phyloP scores from a whole-genome alignment of 768 basidiomycete genomes.

The Pholiota conissans region DNA sequence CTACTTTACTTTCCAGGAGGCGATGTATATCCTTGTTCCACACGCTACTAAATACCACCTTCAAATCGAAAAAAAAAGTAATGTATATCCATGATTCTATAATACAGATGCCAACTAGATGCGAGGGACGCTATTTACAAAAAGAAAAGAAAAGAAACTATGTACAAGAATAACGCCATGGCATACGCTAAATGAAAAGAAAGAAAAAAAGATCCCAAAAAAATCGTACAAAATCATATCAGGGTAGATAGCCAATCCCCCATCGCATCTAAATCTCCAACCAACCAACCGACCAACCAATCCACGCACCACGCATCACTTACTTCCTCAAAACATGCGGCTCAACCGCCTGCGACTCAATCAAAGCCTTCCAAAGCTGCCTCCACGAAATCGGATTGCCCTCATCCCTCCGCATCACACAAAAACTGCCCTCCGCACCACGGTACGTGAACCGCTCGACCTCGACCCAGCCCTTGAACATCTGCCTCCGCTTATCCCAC shows the following conservation, averaged over 20 bases:
- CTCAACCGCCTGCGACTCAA: conserved; percentile 49
- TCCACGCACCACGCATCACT: too few relatives aligned
- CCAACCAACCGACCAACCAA: neutral
- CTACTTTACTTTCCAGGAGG: neutral
- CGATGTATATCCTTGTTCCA: too few relatives aligned
- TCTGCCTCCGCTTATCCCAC: conserved; percentile 59
- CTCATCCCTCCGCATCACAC: conserved; percentile 71
- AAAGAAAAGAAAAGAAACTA: too few relatives aligned
- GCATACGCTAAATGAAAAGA: neutral
- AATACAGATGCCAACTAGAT: conserved; percentile 1
- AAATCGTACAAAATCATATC: neutral
- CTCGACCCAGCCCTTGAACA: conserved; percentile 75
- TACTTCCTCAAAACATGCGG: conserved; percentile 55
- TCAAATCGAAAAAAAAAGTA: too few relatives aligned
- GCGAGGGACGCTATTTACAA: neutral
- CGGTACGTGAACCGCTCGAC: conserved; percentile 60
- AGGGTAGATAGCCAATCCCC: neutral
- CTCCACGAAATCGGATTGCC: conserved; percentile 82
- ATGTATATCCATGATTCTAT: conserved; percentile 3
- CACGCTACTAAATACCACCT: too few relatives aligned
- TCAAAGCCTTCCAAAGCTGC: conserved; percentile 67
- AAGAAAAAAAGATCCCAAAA: neutral
- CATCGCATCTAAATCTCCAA: neutral
- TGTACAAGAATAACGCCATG: neutral
- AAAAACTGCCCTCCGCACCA: conserved; percentile 58